Conservation (phyloP, 73 alveolate species). For the Breviolum minutum region DNA sequence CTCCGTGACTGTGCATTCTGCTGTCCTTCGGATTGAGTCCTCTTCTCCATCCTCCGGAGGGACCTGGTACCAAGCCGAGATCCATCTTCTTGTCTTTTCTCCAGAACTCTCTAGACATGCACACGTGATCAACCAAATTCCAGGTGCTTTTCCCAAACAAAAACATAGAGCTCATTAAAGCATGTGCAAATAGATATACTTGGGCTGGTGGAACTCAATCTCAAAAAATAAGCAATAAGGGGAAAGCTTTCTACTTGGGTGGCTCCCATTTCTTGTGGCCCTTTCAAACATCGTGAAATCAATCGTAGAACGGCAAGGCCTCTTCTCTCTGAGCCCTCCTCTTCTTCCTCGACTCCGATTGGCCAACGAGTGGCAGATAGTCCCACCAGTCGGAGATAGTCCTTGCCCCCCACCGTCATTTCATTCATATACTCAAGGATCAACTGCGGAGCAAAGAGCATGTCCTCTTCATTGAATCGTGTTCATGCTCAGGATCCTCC, state of each 20-base stretch:
- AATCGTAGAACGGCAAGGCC: not conserved
- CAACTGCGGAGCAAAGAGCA: not conserved
- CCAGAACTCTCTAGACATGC: too few relatives aligned
- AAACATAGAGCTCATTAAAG: not conserved
- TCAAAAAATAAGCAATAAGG: not conserved
- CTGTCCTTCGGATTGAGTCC: slow-evolving; percentile 9
- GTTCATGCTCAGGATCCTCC: not conserved
- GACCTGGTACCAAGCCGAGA: not conserved
- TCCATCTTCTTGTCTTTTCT: too few relatives aligned
- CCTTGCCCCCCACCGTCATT: not conserved
- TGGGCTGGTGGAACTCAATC: not conserved
- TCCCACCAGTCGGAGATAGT: slow-evolving; percentile 26
- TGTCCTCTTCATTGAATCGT: not conserved
- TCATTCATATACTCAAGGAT: not conserved
- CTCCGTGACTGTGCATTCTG: not conserved
- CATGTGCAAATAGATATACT: not conserved
- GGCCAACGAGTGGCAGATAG: slow-evolving; percentile 21
- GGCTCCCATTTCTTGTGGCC: too few relatives aligned
- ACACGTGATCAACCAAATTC: too few relatives aligned
- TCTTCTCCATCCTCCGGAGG: slow-evolving; percentile 19
- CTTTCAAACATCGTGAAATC: too few relatives aligned
- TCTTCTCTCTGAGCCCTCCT: slow-evolving; percentile 1
- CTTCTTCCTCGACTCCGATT: slow-evolving; percentile 26
- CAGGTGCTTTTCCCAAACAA: too few relatives aligned
- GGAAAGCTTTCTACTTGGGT: too few relatives aligned